phyloP scores from a whole-genome alignment of 1,139 yeast species.

The Spencermartinsiella ligniputridi region DNA sequence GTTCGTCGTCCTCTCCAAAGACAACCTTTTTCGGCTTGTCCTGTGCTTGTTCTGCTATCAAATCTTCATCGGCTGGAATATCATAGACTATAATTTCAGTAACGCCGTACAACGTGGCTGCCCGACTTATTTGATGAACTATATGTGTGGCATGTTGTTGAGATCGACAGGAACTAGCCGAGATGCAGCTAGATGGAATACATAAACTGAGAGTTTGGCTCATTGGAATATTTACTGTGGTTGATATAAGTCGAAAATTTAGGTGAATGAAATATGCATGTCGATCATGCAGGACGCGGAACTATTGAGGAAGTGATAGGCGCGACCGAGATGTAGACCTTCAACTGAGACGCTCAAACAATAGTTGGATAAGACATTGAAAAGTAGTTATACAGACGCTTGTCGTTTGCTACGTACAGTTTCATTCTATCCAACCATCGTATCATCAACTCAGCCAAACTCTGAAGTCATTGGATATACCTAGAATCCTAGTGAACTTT shows the following conservation, averaged over 20 bases:
- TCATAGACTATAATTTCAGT: slow-evolving; percentile 64
- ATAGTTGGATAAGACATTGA: too few relatives aligned
- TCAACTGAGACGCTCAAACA: too few relatives aligned
- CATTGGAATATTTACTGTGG: not conserved
- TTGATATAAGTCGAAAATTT: too few relatives aligned
- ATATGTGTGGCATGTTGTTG: slow-evolving; percentile 68
- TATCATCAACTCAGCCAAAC: too few relatives aligned
- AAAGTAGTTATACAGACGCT: too few relatives aligned
- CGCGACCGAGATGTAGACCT: too few relatives aligned
- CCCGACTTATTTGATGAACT: slow-evolving; percentile 74
- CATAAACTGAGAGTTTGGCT: slow-evolving; percentile 44
- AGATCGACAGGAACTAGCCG: slow-evolving; percentile 60
- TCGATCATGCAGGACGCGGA: not conserved
- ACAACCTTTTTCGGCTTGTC: slow-evolving; percentile 24
- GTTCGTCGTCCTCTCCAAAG: slow-evolving; percentile 23
- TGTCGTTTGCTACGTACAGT: too few relatives aligned
- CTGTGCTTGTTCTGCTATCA: slow-evolving; percentile 27
- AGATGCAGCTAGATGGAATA: slow-evolving; percentile 47
- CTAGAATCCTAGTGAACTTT: too few relatives aligned
- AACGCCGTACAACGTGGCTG: slow-evolving; percentile 63
- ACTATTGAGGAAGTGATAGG: too few relatives aligned
- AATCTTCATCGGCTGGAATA: slow-evolving; percentile 29
- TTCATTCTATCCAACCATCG: too few relatives aligned
- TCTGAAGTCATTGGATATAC: too few relatives aligned
- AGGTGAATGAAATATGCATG: not conserved